Evolutionary conservation across 306 rosid species (phyloP).

Genomic region (Sphenostylis stenocarpa): DNA sequence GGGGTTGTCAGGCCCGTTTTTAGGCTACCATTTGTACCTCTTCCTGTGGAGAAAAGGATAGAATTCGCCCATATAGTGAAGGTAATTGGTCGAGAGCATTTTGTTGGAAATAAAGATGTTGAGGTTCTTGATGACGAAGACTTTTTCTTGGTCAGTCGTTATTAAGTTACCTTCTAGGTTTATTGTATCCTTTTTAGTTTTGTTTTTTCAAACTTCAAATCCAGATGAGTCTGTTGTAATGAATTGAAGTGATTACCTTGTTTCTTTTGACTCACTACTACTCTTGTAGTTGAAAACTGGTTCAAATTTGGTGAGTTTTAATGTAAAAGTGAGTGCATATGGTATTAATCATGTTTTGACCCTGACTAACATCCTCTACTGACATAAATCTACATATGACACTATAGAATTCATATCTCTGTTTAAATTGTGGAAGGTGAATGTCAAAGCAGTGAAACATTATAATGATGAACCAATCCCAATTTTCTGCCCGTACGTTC

Average conservation of each 20-base stretch:
- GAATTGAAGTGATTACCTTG: not conserved
- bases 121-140: constrained; percentile 71
- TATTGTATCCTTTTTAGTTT: constrained; percentile 19
- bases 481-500: not conserved
- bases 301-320: constrained; percentile 18
- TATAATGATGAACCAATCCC: not conserved
- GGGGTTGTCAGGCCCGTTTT: constrained; percentile 93
- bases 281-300: constrained; percentile 20
- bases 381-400: not conserved
- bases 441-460: constrained; percentile 13
- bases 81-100: constrained; percentile 79
- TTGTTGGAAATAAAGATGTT: constrained; percentile 71
- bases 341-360: not conserved
- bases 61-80: constrained; percentile 76
- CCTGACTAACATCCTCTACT: not conserved
- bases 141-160: constrained; percentile 65
- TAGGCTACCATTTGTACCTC: constrained; percentile 93
- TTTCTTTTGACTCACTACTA: constrained; percentile 20
- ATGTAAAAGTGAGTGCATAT: not conserved
- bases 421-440: not conserved
- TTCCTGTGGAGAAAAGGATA: constrained; percentile 65
- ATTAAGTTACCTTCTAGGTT: constrained; percentile 37
- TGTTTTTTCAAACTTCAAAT: constrained; percentile 5
- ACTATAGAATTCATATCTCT: not conserved
- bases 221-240: constrained; percentile 25